Conservation (phyloP, 768 basidiomycete genomes). For the Glaciozyma martinii region DNA sequence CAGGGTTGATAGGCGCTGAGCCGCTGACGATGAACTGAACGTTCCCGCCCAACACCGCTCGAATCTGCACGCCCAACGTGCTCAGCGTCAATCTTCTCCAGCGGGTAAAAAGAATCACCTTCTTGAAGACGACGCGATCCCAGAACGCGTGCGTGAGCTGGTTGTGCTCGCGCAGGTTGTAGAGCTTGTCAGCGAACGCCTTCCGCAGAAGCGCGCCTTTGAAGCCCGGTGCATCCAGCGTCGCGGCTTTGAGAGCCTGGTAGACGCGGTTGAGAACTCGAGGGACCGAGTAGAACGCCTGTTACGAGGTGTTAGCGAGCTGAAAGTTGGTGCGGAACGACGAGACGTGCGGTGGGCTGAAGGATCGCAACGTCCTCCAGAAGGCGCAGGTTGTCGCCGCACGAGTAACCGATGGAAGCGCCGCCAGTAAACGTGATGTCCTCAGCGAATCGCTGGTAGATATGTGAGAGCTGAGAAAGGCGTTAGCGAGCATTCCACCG, state of each 20-base stretch:
- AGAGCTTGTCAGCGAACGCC: constrained; percentile 67
- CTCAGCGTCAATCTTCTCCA: neutral
- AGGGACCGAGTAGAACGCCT: constrained; percentile 31
- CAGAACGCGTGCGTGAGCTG: constrained; percentile 57
- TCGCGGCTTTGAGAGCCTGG: constrained; percentile 41
- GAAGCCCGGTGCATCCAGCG: constrained; percentile 49
- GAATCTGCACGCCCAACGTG: constrained; percentile 48
- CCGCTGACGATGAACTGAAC: constrained; percentile 61
- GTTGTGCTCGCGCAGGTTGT: constrained; percentile 57
- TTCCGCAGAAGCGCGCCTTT: constrained; percentile 77
- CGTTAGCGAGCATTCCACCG: too few species aligned
- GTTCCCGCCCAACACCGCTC: constrained; percentile 72
- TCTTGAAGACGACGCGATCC: constrained; percentile 84
- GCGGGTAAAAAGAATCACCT: constrained; percentile 47
- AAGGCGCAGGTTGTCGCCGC: constrained; percentile 78
- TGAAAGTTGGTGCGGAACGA: too few species aligned
- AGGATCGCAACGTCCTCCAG: constrained; percentile 80
- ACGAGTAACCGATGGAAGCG: constrained; percentile 70
- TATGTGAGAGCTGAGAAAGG: constrained; percentile 56
- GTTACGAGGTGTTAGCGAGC: too few species aligned
- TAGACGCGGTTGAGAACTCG: constrained; percentile 49
- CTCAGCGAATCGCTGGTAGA: constrained; percentile 62
- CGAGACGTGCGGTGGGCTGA: constrained; percentile 50
- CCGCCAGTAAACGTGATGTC: constrained; percentile 48
- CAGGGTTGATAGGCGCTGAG: constrained; percentile 75